These are phyloP conservation scores for Acanthochlamys bracteata DNA, from an alignment of 106 monocot genomes.

Conservation along the genomic window DNA sequence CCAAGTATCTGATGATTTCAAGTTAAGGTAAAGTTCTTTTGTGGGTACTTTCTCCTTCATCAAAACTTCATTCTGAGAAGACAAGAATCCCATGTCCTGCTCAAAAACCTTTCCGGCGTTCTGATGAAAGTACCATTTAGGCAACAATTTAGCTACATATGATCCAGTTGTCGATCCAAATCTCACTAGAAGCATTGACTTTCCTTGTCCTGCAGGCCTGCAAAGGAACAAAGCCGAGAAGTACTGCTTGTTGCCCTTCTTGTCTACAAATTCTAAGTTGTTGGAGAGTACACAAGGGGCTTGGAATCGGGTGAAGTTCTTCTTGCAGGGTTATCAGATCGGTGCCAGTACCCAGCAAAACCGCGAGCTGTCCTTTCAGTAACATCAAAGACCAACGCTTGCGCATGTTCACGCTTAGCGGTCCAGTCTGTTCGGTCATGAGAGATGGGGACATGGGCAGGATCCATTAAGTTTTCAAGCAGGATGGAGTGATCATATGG, in stretches of 20 bases:
- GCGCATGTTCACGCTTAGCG: constrained; percentile 79
- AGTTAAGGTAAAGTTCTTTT: constrained; percentile 70
- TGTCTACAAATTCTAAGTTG: constrained; percentile 57
- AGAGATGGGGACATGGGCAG: constrained; percentile 95
- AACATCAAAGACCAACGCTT: constrained; percentile 64
- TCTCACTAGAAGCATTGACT: constrained; percentile 86
- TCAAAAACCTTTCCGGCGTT: constrained; percentile 88
- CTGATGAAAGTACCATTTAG: constrained; percentile 87
- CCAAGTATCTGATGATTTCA: constrained; percentile 79
- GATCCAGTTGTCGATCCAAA: constrained; percentile 49
- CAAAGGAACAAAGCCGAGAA: constrained; percentile 83
- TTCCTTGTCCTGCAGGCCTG: constrained; percentile 87
- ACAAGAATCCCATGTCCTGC: constrained; percentile 98
- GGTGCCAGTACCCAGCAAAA: constrained; percentile 71
- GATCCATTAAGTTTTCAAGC: constrained; percentile 97
- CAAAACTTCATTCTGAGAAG: constrained; percentile 90
- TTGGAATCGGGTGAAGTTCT: constrained; percentile 56
- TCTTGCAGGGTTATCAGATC: constrained; percentile 10
- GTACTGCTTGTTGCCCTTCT: constrained; percentile 49
- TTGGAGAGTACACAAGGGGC: constrained; percentile 82
- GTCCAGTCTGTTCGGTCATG: constrained; percentile 97
- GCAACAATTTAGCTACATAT: constrained; percentile 25
- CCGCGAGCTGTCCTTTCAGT: constrained; percentile 55
- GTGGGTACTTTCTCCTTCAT: constrained; percentile 70
- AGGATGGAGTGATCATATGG: constrained; percentile 96